Conservation (phyloP, 352 stramenopile species). For the Phytophthora nicotianae region DNA sequence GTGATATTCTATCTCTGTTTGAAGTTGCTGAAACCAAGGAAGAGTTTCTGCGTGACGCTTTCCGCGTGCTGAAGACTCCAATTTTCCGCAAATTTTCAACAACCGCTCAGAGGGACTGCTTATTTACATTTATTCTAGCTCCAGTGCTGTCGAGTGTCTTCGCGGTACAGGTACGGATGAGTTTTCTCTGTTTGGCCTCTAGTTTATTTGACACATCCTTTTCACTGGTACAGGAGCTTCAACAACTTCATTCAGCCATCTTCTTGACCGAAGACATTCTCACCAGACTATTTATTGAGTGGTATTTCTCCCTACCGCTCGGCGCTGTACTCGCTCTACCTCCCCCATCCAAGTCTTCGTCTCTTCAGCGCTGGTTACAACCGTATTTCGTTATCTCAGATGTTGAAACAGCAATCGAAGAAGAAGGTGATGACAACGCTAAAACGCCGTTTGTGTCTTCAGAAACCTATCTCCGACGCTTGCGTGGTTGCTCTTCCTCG, state of each 20-base stretch:
- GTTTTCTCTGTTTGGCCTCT: neutral
- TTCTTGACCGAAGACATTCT: constrained; percentile 61
- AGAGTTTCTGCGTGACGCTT: constrained; percentile 56
- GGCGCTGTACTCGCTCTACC: constrained; percentile 62
- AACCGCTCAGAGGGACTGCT: constrained; percentile 35
- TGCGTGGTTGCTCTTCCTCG: constrained; percentile 43
- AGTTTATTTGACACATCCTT: constrained; percentile 13
- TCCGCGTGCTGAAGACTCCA: constrained; percentile 51
- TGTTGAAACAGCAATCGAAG: constrained; percentile 38
- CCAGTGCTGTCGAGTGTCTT: constrained; percentile 82
- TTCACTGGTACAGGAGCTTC: constrained; percentile 51
- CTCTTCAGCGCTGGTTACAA: constrained; percentile 78
- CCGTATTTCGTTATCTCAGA: constrained; percentile 56
- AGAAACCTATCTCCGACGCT: constrained; percentile 36
- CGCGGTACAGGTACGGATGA: constrained; percentile 62
- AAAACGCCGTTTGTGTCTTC: constrained; percentile 31
- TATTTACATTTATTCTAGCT: constrained; percentile 74
- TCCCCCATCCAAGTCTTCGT: constrained; percentile 67
- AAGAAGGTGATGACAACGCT: constrained; percentile 36
- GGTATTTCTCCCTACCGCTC: constrained; percentile 81
- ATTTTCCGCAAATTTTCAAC: constrained; percentile 56
- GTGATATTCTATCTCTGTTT: constrained; percentile 69
- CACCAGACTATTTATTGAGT: constrained; percentile 75
- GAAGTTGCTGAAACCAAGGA: constrained; percentile 64
- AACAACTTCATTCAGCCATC: constrained; percentile 61